Conservation (phyloP, 306 rosid genomes). For the Rosa lucieae region DNA sequence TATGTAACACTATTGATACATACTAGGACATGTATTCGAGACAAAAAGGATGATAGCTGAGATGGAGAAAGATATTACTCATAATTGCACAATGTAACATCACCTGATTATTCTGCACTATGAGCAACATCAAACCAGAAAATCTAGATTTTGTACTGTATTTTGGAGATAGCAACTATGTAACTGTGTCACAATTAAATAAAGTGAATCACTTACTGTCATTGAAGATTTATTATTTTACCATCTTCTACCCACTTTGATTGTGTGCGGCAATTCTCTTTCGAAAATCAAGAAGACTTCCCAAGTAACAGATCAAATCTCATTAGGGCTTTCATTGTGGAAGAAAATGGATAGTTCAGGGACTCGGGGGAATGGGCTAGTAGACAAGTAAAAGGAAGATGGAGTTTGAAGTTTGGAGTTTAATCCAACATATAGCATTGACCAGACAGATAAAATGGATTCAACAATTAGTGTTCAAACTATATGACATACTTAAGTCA, state of each 20-base stretch:
- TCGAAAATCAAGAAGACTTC: not conserved
- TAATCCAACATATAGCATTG: not conserved
- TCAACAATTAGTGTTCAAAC: not conserved
- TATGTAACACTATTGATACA: slow-evolving; percentile 25
- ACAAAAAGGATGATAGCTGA: slow-evolving; percentile 10
- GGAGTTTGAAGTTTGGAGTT: not conserved
- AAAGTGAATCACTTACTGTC: not conserved
- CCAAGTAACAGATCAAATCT: not conserved
- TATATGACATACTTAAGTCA: not conserved
- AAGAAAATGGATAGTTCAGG: not conserved
- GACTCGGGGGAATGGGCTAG: no score
- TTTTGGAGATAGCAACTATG: not conserved
- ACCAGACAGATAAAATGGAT: no score
- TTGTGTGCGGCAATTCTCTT: not conserved
- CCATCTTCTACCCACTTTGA: not conserved
- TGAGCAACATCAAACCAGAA: not conserved
- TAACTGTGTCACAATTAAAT: not conserved
- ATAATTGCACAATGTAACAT: not conserved
- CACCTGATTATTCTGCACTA: slow-evolving; percentile 11
- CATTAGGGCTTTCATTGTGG: not conserved
- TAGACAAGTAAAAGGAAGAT: not conserved
- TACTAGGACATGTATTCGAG: slow-evolving; percentile 12
- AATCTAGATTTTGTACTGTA: slow-evolving; percentile 4
- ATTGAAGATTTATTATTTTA: not conserved
- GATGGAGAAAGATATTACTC: slow-evolving; percentile 19